Evolutionary conservation across 1,284 basidiomycete genomes (phyloP).

Genomic region (Porogramme epimiltina): DNA sequence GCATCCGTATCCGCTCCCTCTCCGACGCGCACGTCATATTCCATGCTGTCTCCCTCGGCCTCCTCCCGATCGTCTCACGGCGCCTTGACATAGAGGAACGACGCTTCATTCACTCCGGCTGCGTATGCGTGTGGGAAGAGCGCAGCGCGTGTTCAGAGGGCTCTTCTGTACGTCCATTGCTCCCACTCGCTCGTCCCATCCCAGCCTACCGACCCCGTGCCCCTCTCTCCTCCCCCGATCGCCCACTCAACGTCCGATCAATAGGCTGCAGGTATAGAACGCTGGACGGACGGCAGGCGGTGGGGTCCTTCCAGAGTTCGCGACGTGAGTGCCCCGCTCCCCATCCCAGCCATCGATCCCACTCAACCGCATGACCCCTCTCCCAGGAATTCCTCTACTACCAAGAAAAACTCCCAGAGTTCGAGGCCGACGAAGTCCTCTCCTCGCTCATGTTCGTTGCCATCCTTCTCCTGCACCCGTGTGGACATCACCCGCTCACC

Average conservation of each 20-base stretch:
- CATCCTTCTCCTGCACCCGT: neutral
- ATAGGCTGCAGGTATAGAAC: conserved; percentile 61
- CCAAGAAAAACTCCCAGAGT: conserved; percentile 40
- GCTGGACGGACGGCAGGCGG: conserved; percentile 55
- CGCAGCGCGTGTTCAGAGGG: conserved; percentile 39
- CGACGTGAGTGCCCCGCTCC: conserved; percentile 50
- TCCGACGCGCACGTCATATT: conserved; percentile 47
- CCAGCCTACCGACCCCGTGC: neutral
- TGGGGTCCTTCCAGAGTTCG: conserved; percentile 80
- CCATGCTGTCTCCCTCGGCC: conserved; percentile 39
- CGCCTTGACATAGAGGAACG: conserved; percentile 46
- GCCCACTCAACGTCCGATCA: conserved; percentile 6
- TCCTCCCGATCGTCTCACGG: conserved; percentile 41
- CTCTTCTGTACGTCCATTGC: conserved; percentile 34
- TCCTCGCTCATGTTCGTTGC: conserved; percentile 27
- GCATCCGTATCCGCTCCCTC: conserved; percentile 39
- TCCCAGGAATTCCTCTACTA: conserved; percentile 42
- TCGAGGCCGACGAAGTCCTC: conserved; percentile 29
- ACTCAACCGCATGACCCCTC: conserved; percentile 8
- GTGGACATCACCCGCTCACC: neutral
- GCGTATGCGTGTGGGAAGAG: conserved; percentile 51
- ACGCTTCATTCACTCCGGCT: conserved; percentile 42
- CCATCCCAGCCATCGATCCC: neutral
- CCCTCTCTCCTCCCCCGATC: neutral
- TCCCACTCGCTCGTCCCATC: neutral